phyloP scores from a whole-genome alignment of 345 rosid species.

The Salix suchowensis region DNA sequence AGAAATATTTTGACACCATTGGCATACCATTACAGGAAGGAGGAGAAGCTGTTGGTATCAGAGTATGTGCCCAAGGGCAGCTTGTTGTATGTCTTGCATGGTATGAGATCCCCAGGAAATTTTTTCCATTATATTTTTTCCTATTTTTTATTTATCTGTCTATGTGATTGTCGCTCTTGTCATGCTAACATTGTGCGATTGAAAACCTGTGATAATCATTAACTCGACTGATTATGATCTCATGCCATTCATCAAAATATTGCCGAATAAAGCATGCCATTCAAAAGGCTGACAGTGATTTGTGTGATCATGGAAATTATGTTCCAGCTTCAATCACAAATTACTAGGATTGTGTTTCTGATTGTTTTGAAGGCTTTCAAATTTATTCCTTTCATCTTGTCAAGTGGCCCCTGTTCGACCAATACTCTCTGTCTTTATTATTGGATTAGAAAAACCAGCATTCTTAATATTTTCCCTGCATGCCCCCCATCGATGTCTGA shows the following conservation, averaged over 20 bases:
- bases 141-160: too few species aligned
- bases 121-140: background rate
- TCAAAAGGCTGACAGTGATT: background rate
- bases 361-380: background rate
- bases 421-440: too few species aligned
- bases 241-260: background rate
- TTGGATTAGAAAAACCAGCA: too few species aligned
- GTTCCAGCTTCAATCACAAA: too few species aligned
- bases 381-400: background rate
- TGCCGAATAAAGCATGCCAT: background rate
- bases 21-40: conserved; percentile 73
- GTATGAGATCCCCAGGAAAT: conserved; percentile 26
- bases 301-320: too few species aligned
- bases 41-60: conserved; percentile 82
- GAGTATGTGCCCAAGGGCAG: conserved; percentile 81
- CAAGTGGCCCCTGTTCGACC: background rate
- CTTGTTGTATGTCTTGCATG: conserved; percentile 69
- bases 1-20: conserved; percentile 65
- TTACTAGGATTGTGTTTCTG: too few species aligned
- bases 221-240: too few species aligned
- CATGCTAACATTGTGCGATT: too few species aligned
- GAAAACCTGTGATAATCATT: too few species aligned
- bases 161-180: too few species aligned
- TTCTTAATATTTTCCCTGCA: too few species aligned
- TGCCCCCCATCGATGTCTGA: too few species aligned